phyloP scores from a whole-genome alignment of 2,329 filamentous ascomycete genomes.

The Exophiala lecanii-corni region DNA sequence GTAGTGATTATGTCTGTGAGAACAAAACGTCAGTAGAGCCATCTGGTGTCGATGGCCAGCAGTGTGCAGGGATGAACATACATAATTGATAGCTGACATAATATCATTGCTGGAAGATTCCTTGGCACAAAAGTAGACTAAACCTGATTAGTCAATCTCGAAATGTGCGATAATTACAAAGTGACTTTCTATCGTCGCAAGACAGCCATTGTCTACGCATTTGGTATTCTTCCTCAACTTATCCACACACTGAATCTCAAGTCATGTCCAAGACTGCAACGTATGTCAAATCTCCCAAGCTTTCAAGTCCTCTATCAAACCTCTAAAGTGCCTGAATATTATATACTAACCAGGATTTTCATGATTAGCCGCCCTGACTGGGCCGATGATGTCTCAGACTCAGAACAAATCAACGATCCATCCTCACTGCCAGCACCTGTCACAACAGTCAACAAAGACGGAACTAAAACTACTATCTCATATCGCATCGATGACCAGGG shows the following conservation, averaged over 20 bases:
- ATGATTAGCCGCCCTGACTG: constrained; percentile 23
- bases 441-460: constrained; percentile 95
- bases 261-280: constrained; percentile 25
- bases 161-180: not conserved
- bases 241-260: not conserved
- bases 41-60: too few relatives aligned
- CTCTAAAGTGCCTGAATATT: too few relatives aligned
- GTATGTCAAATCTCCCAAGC: constrained; percentile 12
- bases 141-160: not conserved
- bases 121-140: not conserved
- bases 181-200: not conserved
- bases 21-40: too few relatives aligned
- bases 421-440: constrained; percentile 78
- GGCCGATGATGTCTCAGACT: constrained; percentile 56
- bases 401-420: constrained; percentile 79
- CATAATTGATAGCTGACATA: too few relatives aligned
- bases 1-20: too few relatives aligned
- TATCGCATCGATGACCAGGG: constrained; percentile 87
- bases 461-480: constrained; percentile 90
- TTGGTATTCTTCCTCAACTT: not conserved
- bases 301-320: not conserved
- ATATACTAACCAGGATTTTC: constrained; percentile 12
- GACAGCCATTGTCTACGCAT: too few relatives aligned
- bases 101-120: not conserved
- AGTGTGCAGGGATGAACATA: too few relatives aligned